phyloP scores from a whole-genome alignment of 495 filamentous ascomycete species.

The Aspergillus cristatus region DNA sequence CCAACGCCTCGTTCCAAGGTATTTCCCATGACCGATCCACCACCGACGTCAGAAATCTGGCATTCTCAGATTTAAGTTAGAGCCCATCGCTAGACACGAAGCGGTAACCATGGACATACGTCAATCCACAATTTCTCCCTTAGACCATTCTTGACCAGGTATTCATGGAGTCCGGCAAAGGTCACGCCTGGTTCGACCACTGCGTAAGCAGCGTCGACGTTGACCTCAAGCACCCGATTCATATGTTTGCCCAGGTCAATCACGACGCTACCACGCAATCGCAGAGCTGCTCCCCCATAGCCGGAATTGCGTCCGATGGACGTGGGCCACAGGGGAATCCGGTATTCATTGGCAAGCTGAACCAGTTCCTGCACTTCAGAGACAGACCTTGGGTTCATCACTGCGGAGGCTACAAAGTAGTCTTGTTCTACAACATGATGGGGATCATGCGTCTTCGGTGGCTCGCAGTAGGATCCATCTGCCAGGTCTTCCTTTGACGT shows the following conservation, averaged over 20 bases:
- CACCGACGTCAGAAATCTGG: slow-evolving; percentile 45
- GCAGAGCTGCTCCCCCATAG: slow-evolving; percentile 44
- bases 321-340: slow-evolving; percentile 45
- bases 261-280: slow-evolving; percentile 43
- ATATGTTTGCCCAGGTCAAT: slow-evolving; percentile 47
- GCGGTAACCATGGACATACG: too few species aligned
- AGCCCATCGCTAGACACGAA: slow-evolving; percentile 5
- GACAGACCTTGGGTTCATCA: slow-evolving; percentile 32
- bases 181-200: slow-evolving; percentile 53
- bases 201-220: slow-evolving; percentile 40
- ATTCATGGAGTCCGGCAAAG: slow-evolving; percentile 44
- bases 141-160: slow-evolving; percentile 32
- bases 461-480: slow-evolving; percentile 4
- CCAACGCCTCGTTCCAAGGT: slow-evolving; percentile 48
- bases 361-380: slow-evolving; percentile 40
- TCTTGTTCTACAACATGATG: slow-evolving; percentile 43
- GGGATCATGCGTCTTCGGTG: slow-evolving; percentile 43
- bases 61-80: neutral
- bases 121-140: slow-evolving; percentile 16
- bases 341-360: slow-evolving; percentile 35
- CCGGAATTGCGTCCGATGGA: slow-evolving; percentile 41
- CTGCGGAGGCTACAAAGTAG: slow-evolving; percentile 41
- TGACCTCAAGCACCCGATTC: slow-evolving; percentile 46
- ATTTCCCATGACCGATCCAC: slow-evolving; percentile 49
- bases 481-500: slow-evolving; percentile 1